Percentiles rank a stretch among this genome's conserved stretches.
Evolutionary conservation across 2,329 filamentous ascomycete species (phyloP).

Genomic region (Scedosporium boydii): DNA sequence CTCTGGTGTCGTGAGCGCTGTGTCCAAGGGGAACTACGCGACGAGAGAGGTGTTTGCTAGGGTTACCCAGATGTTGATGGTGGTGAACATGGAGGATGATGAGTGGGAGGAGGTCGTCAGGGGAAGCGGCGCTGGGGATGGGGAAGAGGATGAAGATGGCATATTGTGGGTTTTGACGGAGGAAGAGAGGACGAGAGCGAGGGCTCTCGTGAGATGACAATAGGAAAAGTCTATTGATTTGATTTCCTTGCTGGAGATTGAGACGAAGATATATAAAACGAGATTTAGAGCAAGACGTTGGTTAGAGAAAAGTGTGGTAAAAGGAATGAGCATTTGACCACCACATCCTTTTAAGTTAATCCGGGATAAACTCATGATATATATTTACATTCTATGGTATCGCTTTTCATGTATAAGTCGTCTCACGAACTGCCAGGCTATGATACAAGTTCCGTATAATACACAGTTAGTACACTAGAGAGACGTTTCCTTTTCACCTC

Average conservation of each 20-base stretch:
- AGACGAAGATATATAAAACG: not conserved
- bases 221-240: not conserved
- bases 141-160: conserved; percentile 43
- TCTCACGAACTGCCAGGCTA: not conserved
- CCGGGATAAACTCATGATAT: not conserved
- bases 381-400: not conserved
- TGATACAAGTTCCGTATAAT: conserved; percentile 11
- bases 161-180: conserved; percentile 63
- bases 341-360: not conserved
- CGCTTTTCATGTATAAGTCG: not conserved
- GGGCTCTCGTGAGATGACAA: conserved; percentile 50
- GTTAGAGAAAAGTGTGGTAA: not conserved
- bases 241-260: not conserved
- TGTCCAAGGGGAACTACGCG: conserved; percentile 63
- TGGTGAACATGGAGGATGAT: conserved; percentile 91
- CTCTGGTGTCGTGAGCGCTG: conserved; percentile 59
- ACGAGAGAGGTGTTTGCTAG: conserved; percentile 68
- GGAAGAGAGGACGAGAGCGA: conserved; percentile 65
- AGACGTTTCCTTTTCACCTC: not conserved
- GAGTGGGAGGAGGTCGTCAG: conserved; percentile 73
- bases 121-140: conserved; percentile 15
- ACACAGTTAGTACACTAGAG: conserved; percentile 6
- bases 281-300: not conserved
- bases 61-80: conserved; percentile 71
- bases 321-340: not conserved